Conservation (phyloP, 2,329 filamentous ascomycete species). For the Lachnellula arida region DNA sequence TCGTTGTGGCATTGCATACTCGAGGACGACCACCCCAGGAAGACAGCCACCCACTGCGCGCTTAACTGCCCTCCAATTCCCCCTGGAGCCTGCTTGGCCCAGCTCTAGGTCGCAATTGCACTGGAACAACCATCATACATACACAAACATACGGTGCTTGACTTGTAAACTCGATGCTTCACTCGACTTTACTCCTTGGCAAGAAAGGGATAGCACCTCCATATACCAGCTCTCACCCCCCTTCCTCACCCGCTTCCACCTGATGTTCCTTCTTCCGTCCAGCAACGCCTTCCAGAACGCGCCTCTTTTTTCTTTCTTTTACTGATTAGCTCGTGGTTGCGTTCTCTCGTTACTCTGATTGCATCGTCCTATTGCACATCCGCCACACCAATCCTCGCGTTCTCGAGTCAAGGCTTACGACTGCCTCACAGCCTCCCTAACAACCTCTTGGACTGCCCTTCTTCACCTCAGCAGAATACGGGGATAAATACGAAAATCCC, state of each 20-base stretch:
- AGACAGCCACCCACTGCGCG: background rate
- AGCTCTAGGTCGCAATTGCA: slow-evolving; percentile 5
- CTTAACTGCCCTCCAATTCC: background rate
- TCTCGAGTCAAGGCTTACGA: background rate
- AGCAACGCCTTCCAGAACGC: slow-evolving; percentile 16
- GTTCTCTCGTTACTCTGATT: background rate
- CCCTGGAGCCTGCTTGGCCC: background rate
- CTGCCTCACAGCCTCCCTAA: background rate
- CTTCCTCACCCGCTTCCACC: slow-evolving; percentile 4
- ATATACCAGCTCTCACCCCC: slow-evolving; percentile 5
- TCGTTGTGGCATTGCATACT: background rate
- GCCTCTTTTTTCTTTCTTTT: slow-evolving; percentile 11
- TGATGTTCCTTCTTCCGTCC: slow-evolving; percentile 8
- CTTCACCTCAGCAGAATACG: background rate
- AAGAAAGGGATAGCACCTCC: slow-evolving; percentile 3
- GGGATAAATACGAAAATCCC: background rate
- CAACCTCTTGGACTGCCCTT: background rate
- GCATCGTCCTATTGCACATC: background rate
- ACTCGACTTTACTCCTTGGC: background rate
- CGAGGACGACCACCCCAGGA: background rate
- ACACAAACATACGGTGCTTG: background rate
- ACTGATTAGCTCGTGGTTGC: slow-evolving; percentile 2
- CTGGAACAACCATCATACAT: background rate
- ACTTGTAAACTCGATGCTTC: background rate
- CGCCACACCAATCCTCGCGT: slow-evolving; percentile 1